Conservation (phyloP, 208 protist genomes). For the Angomonas deanei region DNA sequence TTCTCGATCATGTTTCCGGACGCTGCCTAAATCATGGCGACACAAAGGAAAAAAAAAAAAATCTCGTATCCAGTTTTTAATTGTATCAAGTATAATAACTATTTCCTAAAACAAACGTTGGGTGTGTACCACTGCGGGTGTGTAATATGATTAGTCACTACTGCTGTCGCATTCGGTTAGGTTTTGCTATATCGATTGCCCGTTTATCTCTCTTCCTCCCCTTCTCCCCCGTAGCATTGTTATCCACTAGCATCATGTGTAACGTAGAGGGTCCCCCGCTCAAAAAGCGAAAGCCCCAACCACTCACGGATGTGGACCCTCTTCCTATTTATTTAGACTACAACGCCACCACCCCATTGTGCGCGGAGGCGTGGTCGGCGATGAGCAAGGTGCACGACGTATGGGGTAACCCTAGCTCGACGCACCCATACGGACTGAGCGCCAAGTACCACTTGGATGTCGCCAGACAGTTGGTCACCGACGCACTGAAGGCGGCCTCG, state of each 20-base stretch:
- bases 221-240: neutral
- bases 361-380: conserved; percentile 69
- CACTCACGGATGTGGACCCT: conserved; percentile 40
- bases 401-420: conserved; percentile 91
- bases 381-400: conserved; percentile 39
- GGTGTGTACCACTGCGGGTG: too few species aligned
- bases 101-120: too few species aligned
- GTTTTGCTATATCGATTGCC: neutral
- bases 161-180: too few species aligned
- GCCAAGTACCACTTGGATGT: conserved; percentile 81
- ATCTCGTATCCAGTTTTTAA: too few species aligned
- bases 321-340: conserved; percentile 92
- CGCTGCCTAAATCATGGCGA: too few species aligned
- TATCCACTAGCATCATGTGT: conserved; percentile 36
- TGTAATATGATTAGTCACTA: too few species aligned
- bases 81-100: too few species aligned
- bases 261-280: conserved; percentile 63
- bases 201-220: neutral
- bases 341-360: conserved; percentile 91
- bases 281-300: conserved; percentile 47
- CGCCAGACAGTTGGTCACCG: conserved; percentile 50
- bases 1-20: neutral
- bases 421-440: conserved; percentile 75
- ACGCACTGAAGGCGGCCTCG: conserved; percentile 31
- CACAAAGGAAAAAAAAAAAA: too few species aligned